phyloP scores from a whole-genome alignment of 1,284 basidiomycete species.

The Rugosomyces carneus region DNA sequence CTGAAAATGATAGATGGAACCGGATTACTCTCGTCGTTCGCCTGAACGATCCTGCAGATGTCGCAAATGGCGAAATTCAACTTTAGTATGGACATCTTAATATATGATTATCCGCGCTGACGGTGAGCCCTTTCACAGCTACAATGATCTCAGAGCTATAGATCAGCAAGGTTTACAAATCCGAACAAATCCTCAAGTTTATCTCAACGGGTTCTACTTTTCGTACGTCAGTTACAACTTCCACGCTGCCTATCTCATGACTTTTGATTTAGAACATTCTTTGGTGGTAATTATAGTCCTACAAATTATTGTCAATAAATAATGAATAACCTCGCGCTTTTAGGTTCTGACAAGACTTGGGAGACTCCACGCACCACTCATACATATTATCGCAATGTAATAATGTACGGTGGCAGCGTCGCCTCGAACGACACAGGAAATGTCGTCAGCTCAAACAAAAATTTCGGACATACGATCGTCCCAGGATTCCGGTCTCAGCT shows the following conservation, averaged over 20 bases:
- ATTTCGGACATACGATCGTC: constrained; percentile 3
- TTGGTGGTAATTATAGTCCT: constrained; percentile 43
- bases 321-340: background rate
- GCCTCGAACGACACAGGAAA: constrained; percentile 40
- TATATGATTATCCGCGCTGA: constrained; percentile 2
- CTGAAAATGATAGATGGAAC: constrained; percentile 49
- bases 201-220: constrained; percentile 57
- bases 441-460: constrained; percentile 20
- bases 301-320: background rate
- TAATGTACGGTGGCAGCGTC: constrained; percentile 43
- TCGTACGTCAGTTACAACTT: constrained; percentile 38
- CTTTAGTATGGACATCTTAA: constrained; percentile 36
- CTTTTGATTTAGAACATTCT: constrained; percentile 53
- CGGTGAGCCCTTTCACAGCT: constrained; percentile 28
- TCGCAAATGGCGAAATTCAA: constrained; percentile 51
- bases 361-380: constrained; percentile 55
- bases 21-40: constrained; percentile 55
- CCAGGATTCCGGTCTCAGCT: background rate
- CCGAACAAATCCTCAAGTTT: constrained; percentile 37
- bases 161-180: constrained; percentile 46
- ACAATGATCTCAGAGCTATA: constrained; percentile 48
- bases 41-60: constrained; percentile 47
- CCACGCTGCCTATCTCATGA: constrained; percentile 1
- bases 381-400: constrained; percentile 67
- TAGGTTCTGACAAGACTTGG: constrained; percentile 59